A percentile compares a stretch with the other conserved stretches of the same genome.
Conservation (phyloP, 2,329 filamentous ascomycete genomes). For the Akanthomyces lecanii region DNA sequence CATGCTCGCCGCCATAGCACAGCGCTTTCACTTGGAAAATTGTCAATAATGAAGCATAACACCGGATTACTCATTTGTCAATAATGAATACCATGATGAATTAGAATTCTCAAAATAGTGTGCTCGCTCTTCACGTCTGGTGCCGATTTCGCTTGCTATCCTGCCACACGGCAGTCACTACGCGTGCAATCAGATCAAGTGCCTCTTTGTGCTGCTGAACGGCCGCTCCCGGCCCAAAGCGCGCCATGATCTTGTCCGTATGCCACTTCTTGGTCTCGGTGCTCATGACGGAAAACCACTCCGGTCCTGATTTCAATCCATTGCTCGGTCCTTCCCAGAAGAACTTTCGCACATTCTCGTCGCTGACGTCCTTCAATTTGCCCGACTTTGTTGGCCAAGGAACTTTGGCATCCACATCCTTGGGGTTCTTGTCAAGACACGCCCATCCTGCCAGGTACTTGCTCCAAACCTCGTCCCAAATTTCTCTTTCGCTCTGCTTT, state of each 20-base stretch:
- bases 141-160: neutral
- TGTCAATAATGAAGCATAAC: no score
- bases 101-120: no score
- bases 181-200: neutral
- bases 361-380: neutral
- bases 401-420: neutral
- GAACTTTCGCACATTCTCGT: neutral
- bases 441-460: neutral
- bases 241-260: neutral
- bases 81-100: no score
- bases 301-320: neutral
- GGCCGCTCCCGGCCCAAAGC: neutral
- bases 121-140: neutral
- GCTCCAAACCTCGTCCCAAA: neutral
- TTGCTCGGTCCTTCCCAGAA: neutral
- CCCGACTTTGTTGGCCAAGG: constrained; percentile 3
- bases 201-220: neutral
- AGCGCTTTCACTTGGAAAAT: no score
- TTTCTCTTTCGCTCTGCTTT: neutral
- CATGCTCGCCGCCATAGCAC: no score
- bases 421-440: neutral
- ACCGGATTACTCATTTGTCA: no score
- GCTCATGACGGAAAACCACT: neutral
- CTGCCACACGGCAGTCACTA: neutral
- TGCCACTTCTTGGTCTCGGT: constrained; percentile 1